Base-by-base conservation (phyloP, 1,284 basidiomycete species). In the Anthracocystis setariae region DNA sequence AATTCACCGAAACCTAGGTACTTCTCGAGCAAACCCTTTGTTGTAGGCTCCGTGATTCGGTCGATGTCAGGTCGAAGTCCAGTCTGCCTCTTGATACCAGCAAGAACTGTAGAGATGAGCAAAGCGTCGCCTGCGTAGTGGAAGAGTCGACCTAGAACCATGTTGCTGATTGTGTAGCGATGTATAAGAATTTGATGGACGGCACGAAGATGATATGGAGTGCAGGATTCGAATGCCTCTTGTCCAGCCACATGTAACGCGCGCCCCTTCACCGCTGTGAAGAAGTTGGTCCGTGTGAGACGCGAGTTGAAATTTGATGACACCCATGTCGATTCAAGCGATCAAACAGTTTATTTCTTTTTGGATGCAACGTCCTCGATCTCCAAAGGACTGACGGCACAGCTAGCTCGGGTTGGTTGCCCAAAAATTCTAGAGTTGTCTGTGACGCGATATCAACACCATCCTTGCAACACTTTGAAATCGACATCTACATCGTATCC, bases 1-100 rank as follows among this genome's bases (percentile, higher is more conserved):
- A 90, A 90, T 84, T 98, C 94, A 61, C 94, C 94, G 23, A 93
- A 86, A 25, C 89, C 88, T 53, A 98, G 86, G 81, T 93, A 95
- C 62, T 88, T 88, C 74, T 95, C 91, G 8, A 92, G 88, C 20
- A 92, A 83, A 12, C 88, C 88, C 59, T 90, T 89, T 23, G 90
- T 73, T 3, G 90, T 93, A 2, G 90, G 87, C 74, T 96, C 77
- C 12, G 64, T 50, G 53, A 79, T 74, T 38, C 74, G 74, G 25
- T 71, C 59, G 21, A 73, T 57, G 40, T 80, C 72, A 8, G 66
- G 73, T 15, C 68, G 53, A 13, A 74, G 60, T 24, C 81, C 81
- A 8, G 78, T 69, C 27, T 93, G 90, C 71, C 92, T 89, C 84
- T 91, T 91, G 74, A 98, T 90, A 33, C 95, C 95, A 33, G 94